Evolutionary conservation across 176 grass and related monocot genomes (phyloP).

Genomic region (Oryza nivara): DNA sequence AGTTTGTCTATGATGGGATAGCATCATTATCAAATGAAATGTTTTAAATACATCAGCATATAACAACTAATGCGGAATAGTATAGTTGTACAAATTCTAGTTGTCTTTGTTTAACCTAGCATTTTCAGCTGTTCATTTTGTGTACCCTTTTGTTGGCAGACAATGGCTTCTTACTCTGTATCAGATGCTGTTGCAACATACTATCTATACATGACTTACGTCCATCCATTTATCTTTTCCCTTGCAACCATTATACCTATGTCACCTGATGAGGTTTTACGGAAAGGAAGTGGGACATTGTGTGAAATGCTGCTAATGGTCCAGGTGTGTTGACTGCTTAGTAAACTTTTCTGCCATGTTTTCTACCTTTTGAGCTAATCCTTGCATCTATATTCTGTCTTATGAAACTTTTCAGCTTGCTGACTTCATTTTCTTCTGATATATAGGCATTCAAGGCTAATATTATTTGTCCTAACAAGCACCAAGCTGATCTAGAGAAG

Average conservation of each 20-base stretch:
- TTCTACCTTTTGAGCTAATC: constrained; percentile 10
- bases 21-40: constrained; percentile 8
- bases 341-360: constrained; percentile 38
- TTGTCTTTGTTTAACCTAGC: constrained; percentile 23
- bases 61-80: constrained; percentile 26
- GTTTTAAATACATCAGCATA: constrained; percentile 9
- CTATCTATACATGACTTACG: constrained; percentile 98
- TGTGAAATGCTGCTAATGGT: constrained; percentile 99
- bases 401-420: constrained; percentile 22
- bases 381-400: background rate
- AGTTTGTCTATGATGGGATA: constrained; percentile 9
- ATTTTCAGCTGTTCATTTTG: constrained; percentile 31
- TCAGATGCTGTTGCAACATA: constrained; percentile 98
- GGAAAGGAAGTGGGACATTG: constrained; percentile 97
- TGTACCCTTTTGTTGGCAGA: constrained; percentile 58
- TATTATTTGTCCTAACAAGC: constrained; percentile 98
- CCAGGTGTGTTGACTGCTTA: constrained; percentile 54
- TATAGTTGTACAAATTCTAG: constrained; percentile 14
- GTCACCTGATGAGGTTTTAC: constrained; percentile 87
- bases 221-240: constrained; percentile 99
- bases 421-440: constrained; percentile 50
- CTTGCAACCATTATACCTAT: constrained; percentile 99
- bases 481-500: constrained; percentile 86
- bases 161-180: constrained; percentile 99
- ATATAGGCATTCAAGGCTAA: constrained; percentile 87